Conservation (phyloP, 345 rosid genomes). For the Reutealis trisperma region DNA sequence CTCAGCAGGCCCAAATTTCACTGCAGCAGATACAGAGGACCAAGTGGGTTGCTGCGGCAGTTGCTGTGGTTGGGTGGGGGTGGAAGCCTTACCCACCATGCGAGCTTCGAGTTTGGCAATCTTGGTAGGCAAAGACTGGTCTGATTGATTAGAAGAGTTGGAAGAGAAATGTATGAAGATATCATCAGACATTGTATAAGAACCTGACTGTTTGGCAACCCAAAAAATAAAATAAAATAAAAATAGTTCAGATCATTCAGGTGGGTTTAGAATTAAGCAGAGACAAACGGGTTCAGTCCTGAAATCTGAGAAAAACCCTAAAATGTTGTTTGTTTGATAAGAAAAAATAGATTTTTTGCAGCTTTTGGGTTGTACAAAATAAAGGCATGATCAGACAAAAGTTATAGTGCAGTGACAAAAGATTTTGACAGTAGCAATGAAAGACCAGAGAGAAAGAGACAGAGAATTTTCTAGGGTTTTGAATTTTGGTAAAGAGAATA, state of each 20-base stretch:
- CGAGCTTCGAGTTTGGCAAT: slow-evolving; percentile 99
- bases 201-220: not conserved
- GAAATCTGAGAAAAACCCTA: slow-evolving; percentile 16
- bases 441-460: not conserved
- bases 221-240: not conserved
- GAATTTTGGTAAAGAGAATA: not conserved
- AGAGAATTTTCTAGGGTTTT: slow-evolving; percentile 9
- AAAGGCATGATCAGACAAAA: slow-evolving; percentile 17
- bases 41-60: slow-evolving; percentile 49
- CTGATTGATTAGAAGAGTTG: slow-evolving; percentile 95
- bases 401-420: not conserved
- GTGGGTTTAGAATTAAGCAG: not conserved
- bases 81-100: slow-evolving; percentile 69
- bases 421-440: not conserved
- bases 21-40: slow-evolving; percentile 54
- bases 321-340: not conserved
- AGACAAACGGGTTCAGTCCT: not conserved
- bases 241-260: slow-evolving; percentile 9
- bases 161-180: slow-evolving; percentile 88
- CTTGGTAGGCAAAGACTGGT: slow-evolving; percentile 87
- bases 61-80: slow-evolving; percentile 31
- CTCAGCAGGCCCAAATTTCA: slow-evolving; percentile 49
- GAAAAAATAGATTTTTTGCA: not conserved
- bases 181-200: slow-evolving; percentile 71
- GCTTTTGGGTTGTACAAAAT: not conserved